Conservation (phyloP, 768 basidiomycete species). For the Phylloporus sp. region DNA sequence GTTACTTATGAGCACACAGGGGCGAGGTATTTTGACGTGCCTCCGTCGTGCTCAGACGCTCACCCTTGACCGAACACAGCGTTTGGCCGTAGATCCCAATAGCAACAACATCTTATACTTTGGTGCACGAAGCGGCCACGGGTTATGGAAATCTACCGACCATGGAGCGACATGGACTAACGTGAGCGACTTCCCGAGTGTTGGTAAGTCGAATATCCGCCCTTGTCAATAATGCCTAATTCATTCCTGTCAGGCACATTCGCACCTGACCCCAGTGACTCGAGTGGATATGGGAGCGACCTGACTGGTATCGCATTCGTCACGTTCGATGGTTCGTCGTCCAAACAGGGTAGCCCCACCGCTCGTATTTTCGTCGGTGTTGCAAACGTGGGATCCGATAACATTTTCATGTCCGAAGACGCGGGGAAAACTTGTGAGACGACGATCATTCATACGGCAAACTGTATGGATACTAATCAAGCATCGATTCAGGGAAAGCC, state of each 20-base stretch:
- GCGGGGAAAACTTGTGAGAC: constrained; percentile 36
- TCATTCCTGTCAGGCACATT: constrained; percentile 7
- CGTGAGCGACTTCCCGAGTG: constrained; percentile 54
- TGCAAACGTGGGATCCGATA: constrained; percentile 48
- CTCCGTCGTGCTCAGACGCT: not conserved
- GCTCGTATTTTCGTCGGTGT: constrained; percentile 67
- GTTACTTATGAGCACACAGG: not conserved
- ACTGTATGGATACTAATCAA: not conserved
- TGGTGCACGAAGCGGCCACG: constrained; percentile 59
- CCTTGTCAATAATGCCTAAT: not conserved
- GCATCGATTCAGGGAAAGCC: constrained; percentile 41
- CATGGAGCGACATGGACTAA: constrained; percentile 55
- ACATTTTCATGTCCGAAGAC: constrained; percentile 52
- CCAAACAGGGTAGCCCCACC: constrained; percentile 47
- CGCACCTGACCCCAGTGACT: constrained; percentile 5
- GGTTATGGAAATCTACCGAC: constrained; percentile 62
- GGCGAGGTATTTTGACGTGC: constrained; percentile 5
- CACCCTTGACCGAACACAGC: constrained; percentile 29
- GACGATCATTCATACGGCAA: not conserved
- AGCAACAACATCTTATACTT: constrained; percentile 58
- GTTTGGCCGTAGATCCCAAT: constrained; percentile 60
- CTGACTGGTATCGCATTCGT: constrained; percentile 9
- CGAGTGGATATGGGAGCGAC: constrained; percentile 7
- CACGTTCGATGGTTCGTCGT: constrained; percentile 23
- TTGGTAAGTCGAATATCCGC: constrained; percentile 36